Conservation (phyloP, 768 basidiomycete species). For the Steccherinum ochraceum region DNA sequence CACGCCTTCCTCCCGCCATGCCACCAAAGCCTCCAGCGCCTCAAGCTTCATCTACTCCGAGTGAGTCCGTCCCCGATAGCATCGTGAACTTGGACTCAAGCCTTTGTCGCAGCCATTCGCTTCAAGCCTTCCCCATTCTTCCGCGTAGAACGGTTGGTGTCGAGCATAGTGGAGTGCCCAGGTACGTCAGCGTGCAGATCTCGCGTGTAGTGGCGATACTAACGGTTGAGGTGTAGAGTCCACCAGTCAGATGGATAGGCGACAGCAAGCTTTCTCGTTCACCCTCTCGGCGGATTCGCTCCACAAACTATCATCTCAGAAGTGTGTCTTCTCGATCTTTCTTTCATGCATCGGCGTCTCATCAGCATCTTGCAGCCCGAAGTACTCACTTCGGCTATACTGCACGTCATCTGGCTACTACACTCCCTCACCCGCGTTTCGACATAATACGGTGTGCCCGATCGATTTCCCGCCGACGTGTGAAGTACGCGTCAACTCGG, state of each 20-base stretch:
- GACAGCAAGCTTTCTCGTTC: constrained; percentile 55
- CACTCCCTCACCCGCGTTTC: constrained; percentile 43
- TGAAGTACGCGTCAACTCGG: constrained; percentile 82
- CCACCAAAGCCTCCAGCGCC: too few species aligned
- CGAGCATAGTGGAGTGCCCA: constrained; percentile 67
- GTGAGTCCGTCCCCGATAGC: constrained; percentile 14
- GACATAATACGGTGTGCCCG: constrained; percentile 49
- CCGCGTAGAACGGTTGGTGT: constrained; percentile 57
- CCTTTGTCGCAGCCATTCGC: constrained; percentile 47
- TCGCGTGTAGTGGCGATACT: background rate
- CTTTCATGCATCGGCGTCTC: background rate
- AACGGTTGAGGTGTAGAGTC: constrained; percentile 56
- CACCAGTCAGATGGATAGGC: constrained; percentile 69
- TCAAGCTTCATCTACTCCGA: constrained; percentile 31
- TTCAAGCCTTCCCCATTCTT: constrained; percentile 84
- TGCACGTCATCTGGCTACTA: constrained; percentile 83
- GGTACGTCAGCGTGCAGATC: constrained; percentile 37
- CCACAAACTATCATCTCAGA: constrained; percentile 47
- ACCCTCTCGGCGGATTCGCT: constrained; percentile 62
- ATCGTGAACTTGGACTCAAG: constrained; percentile 8
- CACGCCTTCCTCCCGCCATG: constrained; percentile 34
- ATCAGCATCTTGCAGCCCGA: constrained; percentile 34
- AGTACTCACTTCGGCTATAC: constrained; percentile 79
- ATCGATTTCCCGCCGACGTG: constrained; percentile 90
- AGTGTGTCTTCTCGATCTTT: constrained; percentile 32